Base-by-base conservation (phyloP, 768 basidiomycete species). In the Xerocomus brunneocitrinus region DNA sequence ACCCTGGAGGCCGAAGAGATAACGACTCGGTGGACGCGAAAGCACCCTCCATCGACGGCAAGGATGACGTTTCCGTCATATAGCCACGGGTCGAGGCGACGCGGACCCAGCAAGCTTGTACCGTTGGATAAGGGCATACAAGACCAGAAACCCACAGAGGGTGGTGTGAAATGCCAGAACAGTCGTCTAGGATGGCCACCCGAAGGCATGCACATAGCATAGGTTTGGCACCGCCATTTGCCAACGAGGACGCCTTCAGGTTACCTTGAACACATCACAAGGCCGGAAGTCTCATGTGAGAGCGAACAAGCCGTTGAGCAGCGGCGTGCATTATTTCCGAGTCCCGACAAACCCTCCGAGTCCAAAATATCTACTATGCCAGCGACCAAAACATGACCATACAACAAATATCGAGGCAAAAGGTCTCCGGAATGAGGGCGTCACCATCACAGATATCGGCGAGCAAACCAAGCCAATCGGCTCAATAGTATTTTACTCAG, bases 231-330 rank as follows among this genome's bases (percentile, higher is more conserved):
- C 63, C 53, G 62, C 62, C 60, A 65, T 63, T 39, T 35, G 51
- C 42, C 60, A 64, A 64, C 47, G 62, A 64, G 62, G 62, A 65
- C 50, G 50, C 62, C 62, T 63, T 40, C 62, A 61, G 62, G 62
- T 54, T 44, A 49, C 53, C 57, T 59, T 49, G 59, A 52, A 47
- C 41, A 53, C n/a, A 30, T 64, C 50, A 64, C 44, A 50, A 35
- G 49, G 36, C 41, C 31, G 38, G 47, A 27, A 34, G 49, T 38
- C 41, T 45, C 62, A 55, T 63, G 55, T 53, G 49, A 53, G 36
- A 35, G 39, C n/a, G 12, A 52, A 41, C 22, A 40, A 46, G 43
- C n/a, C 32, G 22, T 19, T 7, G 22, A 24, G 1, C 19, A 22
- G n/a, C 19, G 3, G 38, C 38, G n/a, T 38, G 36, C 5, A n/a